phyloP scores from a whole-genome alignment of 495 filamentous ascomycete genomes.

The Podospora pseudoanserina region DNA sequence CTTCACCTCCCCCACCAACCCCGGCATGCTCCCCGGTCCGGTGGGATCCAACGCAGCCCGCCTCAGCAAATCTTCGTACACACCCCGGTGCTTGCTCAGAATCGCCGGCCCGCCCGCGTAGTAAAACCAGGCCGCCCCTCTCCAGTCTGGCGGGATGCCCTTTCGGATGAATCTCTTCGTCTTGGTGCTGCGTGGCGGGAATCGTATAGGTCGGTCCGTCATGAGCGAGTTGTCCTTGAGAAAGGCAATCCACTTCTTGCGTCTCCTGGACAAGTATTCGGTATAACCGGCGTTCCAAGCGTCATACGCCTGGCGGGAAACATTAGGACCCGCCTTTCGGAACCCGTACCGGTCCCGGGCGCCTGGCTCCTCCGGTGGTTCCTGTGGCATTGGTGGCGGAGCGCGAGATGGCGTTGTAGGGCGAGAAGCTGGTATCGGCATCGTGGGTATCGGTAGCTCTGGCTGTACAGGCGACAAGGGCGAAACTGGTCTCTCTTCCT shows the following conservation, averaged over 20 bases:
- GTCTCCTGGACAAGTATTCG: constrained; percentile 62
- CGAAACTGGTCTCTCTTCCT: constrained; percentile 6
- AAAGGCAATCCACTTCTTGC: constrained; percentile 75
- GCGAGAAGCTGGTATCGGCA: constrained; percentile 2
- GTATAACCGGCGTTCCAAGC: constrained; percentile 72
- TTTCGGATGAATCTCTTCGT: constrained; percentile 89
- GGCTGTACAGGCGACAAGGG: constrained; percentile 1
- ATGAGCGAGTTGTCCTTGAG: constrained; percentile 72
- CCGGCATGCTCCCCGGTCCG: constrained; percentile 19
- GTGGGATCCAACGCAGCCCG: constrained; percentile 32
- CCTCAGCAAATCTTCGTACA: constrained; percentile 67
- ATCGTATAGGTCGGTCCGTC: constrained; percentile 65
- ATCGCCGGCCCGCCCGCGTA: constrained; percentile 87
- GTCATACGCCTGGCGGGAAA: constrained; percentile 74
- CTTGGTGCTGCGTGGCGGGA: constrained; percentile 75
- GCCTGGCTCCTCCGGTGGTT: constrained; percentile 31
- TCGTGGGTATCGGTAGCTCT: background rate
- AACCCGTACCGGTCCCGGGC: constrained; percentile 86
- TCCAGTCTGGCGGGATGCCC: constrained; percentile 90
- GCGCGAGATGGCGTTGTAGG: constrained; percentile 22
- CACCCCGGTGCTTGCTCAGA: constrained; percentile 65
- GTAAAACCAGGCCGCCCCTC: constrained; percentile 94
- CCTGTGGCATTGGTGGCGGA: constrained; percentile 20
- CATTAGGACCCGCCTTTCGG: constrained; percentile 77
- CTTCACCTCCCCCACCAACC: constrained; percentile 45